Conservation (phyloP, 345 rosid species). For the Clausena lansium region DNA sequence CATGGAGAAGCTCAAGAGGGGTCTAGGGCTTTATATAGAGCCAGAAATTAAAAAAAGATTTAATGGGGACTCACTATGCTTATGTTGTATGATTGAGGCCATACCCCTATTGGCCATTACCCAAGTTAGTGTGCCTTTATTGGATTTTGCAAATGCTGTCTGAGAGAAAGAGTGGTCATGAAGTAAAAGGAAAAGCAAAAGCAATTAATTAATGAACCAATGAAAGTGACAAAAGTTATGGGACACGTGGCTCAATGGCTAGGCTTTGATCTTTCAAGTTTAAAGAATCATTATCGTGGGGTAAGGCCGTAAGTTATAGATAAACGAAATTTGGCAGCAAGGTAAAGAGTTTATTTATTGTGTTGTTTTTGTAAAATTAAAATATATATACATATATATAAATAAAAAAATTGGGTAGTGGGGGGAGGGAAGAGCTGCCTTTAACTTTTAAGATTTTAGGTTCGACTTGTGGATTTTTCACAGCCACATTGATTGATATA, state of each 20-base stretch:
- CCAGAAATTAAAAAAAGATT: neutral
- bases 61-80: no score
- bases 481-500: neutral
- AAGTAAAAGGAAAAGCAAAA: conserved; percentile 17
- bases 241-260: conserved; percentile 17
- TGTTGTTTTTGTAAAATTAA: neutral
- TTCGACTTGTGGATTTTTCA: neutral
- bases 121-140: neutral
- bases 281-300: neutral
- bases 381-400: neutral
- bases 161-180: conserved; percentile 9
- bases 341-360: neutral
- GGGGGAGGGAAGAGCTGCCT: conserved; percentile 7
- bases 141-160: neutral
- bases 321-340: neutral
- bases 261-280: neutral
- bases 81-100: neutral
- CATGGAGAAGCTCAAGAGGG: conserved; percentile 6
- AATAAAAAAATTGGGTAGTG: neutral
- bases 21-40: conserved; percentile 7
- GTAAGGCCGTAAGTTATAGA: no score
- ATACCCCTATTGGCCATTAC: neutral
- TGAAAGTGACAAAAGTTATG: neutral
- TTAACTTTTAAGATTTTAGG: neutral
- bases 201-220: neutral